These are phyloP conservation scores for Dictyostelium discoideum DNA, from an alignment of 78 protist genomes.

Conservation along the genomic window DNA sequence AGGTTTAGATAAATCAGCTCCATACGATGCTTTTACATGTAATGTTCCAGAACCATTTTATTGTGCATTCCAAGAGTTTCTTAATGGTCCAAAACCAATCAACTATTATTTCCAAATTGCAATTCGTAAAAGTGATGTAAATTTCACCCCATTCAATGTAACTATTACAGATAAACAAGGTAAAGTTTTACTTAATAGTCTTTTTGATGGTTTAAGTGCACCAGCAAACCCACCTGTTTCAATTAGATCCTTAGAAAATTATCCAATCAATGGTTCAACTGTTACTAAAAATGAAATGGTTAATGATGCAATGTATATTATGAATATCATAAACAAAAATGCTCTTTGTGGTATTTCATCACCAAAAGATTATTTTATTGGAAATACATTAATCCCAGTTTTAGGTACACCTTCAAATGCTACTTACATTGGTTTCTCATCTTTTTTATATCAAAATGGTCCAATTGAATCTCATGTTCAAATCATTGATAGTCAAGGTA, in stretches of 20 bases:
- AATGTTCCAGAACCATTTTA: neutral
- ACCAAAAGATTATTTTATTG: neutral
- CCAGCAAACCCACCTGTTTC: conserved; percentile 5
- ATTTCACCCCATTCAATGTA: neutral
- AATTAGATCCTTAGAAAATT: neutral
- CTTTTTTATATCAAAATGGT: neutral
- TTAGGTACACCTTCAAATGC: neutral
- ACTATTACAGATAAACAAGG: neutral
- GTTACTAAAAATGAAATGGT: neutral
- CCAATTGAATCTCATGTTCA: neutral
- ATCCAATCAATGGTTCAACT: conserved; percentile 1
- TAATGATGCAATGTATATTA: neutral
- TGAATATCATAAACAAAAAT: neutral
- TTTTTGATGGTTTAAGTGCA: neutral
- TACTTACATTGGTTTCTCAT: neutral
- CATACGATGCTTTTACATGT: neutral
- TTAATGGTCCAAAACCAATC: neutral
- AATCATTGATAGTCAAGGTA: neutral
- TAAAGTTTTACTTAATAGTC: neutral
- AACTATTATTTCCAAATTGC: neutral
- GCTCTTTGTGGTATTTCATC: neutral
- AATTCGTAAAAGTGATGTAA: neutral
- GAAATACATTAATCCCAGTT: neutral
- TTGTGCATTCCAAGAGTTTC: neutral
- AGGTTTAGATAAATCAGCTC: neutral